Base-by-base conservation (phyloP, 176 grass and related monocot species). In the Oryza brachyantha region DNA sequence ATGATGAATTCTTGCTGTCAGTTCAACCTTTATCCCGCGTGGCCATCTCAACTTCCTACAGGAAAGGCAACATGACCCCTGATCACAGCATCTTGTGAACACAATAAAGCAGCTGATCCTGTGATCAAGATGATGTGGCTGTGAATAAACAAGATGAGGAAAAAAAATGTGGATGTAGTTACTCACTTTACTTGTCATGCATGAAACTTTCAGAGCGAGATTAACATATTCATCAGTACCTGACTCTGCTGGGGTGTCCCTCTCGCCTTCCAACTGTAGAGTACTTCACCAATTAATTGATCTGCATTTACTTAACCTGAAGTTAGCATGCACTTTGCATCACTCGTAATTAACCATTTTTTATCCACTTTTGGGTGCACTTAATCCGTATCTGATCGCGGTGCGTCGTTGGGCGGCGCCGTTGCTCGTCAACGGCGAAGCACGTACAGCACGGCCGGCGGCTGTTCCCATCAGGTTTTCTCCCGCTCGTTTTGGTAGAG, bases 141-240 rank as follows among this genome's bases (percentile, higher is more conserved):
- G 14, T 13, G 29, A 52, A 52, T 52, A 70, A 27, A 50, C 66
- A 41, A 7, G 8, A 5, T n/a, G 8, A 58, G 21, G 4, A 12
- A 0, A 5, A 37, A 25, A 50, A 48, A 8, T n/a, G 8, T 8
- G 4, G 6, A 34, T 13, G 57, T 6, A 29, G 28, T 81, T 63
- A 48, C n/a, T n/a, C n/a, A n/a, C n/a, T n/a, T n/a, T n/a, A n/a
- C 68, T 13, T 50, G 68, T 13, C 13, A 57, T 3, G 24, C 69
- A 74, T 83, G 80, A 27, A 46, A 37, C 26, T 62, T 70, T 61
- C 24, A 50, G 35, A 32, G 28, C 14, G 11, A 16, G 40, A 77
- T 43, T 8, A 21, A 21, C 16, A n/a, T n/a, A n/a, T n/a, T n/a
- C n/a, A n/a, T 43, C 46, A 65, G 50, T 0, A 4, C 5, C 59